Conservation (phyloP, 2,329 filamentous ascomycete species). For the Pseudogymnoascus sp. region DNA sequence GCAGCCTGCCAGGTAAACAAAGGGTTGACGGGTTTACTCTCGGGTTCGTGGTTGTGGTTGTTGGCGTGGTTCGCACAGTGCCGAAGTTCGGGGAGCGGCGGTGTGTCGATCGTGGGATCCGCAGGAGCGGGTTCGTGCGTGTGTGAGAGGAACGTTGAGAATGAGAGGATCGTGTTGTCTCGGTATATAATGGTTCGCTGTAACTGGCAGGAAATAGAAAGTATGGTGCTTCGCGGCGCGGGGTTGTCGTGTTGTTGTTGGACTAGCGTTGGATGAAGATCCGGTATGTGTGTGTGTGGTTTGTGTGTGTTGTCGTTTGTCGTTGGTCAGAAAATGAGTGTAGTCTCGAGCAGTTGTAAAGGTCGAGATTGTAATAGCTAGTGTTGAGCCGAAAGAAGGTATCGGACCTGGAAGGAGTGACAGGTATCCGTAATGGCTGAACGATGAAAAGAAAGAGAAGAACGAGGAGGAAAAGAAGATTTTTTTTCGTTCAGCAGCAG, state of each 20-base stretch:
- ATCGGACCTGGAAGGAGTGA: constrained; percentile 43
- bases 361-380: constrained; percentile 16
- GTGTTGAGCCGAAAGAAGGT: constrained; percentile 29
- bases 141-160: constrained; percentile 11
- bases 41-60: not conserved
- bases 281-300: not conserved
- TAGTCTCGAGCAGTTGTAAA: constrained; percentile 14
- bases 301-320: not conserved
- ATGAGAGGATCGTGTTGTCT: constrained; percentile 18
- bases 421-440: constrained; percentile 34
- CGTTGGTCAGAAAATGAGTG: constrained; percentile 9
- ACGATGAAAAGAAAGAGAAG: constrained; percentile 24
- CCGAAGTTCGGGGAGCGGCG: not conserved
- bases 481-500: constrained; percentile 16
- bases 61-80: not conserved
- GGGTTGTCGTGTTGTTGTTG: not conserved
- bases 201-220: constrained; percentile 25
- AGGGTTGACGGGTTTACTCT: not conserved
- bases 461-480: constrained; percentile 24
- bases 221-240: constrained; percentile 12
- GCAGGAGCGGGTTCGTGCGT: not conserved
- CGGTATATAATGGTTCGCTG: constrained; percentile 22
- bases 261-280: constrained; percentile 1
- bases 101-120: not conserved
- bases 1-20: constrained; percentile 2